Conservation (phyloP, 805 yeast genomes). For the Candida yuanshanica region DNA sequence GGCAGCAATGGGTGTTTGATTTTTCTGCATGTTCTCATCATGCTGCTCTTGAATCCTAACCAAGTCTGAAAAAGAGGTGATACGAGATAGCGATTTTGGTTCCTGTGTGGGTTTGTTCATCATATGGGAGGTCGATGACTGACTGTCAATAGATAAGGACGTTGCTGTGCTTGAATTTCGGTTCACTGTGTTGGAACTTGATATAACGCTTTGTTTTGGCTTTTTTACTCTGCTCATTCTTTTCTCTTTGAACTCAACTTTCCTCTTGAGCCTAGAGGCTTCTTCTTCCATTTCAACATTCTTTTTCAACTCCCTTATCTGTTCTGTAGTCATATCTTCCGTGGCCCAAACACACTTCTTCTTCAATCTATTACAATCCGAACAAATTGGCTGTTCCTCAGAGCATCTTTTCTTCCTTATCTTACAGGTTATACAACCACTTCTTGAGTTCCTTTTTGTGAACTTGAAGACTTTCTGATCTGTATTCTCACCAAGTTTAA, state of each 20-base stretch:
- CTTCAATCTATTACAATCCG: conserved; percentile 59
- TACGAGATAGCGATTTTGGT: neutral
- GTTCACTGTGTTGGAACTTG: neutral
- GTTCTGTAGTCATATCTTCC: conserved; percentile 31
- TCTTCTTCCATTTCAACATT: conserved; percentile 22
- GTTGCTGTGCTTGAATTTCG: no score
- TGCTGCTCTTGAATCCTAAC: conserved; percentile 4
- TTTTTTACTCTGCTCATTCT: neutral
- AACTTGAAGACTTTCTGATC: conserved; percentile 20
- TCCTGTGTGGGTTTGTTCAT: neutral
- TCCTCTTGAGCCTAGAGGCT: conserved; percentile 5
- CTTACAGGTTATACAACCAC: conserved; percentile 69
- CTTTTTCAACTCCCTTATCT: conserved; percentile 23
- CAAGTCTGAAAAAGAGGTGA: neutral
- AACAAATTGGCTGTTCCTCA: conserved; percentile 62
- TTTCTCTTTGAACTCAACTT: neutral
- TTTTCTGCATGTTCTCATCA: conserved; percentile 9
- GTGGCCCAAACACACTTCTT: conserved; percentile 68
- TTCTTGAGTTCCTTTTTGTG: conserved; percentile 38
- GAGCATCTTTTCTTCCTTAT: conserved; percentile 70
- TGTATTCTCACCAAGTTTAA: conserved; percentile 12
- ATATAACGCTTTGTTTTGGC: neutral
- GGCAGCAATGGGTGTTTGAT: conserved; percentile 21
- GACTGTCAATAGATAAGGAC: no score
- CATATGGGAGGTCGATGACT: neutral